phyloP scores from a whole-genome alignment of 2,329 filamentous ascomycete species.

The Pseudogymnoascus pannorum region DNA sequence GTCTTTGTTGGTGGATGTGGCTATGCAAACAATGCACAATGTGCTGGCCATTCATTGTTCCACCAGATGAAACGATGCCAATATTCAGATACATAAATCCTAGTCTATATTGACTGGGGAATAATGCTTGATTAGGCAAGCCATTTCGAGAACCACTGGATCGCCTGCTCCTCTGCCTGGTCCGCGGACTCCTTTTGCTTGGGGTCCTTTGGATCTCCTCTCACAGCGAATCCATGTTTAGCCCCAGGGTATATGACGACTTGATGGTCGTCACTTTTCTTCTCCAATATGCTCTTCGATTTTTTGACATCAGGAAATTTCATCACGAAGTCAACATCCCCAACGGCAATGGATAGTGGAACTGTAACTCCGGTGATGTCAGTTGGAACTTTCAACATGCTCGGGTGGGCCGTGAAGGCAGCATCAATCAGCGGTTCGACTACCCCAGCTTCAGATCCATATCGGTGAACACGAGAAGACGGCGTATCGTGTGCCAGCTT shows the following conservation, averaged over 20 bases:
- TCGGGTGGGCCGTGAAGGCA: conserved; percentile 47
- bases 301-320: conserved; percentile 19
- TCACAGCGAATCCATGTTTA: conserved; percentile 31
- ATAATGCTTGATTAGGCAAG: not conserved
- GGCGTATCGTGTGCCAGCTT: conserved; percentile 38
- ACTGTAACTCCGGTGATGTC: conserved; percentile 37
- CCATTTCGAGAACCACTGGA: conserved; percentile 25
- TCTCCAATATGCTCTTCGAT: conserved; percentile 20
- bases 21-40: not conserved
- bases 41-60: not conserved
- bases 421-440: conserved; percentile 40
- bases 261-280: conserved; percentile 21
- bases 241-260: conserved; percentile 27
- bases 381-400: conserved; percentile 37
- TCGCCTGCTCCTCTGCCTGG: conserved; percentile 31
- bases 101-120: not conserved
- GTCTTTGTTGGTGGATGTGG: not conserved
- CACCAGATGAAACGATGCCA: not conserved
- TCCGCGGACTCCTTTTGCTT: conserved; percentile 22
- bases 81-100: not conserved
- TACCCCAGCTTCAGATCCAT: conserved; percentile 15
- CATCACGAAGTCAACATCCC: conserved; percentile 36
- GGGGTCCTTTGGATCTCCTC: conserved; percentile 26
- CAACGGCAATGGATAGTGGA: conserved; percentile 40
- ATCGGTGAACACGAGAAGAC: conserved; percentile 17